Evolutionary conservation across 352 stramenopile species (phyloP).

Genomic region (Phytopythium cucurbitacearum): DNA sequence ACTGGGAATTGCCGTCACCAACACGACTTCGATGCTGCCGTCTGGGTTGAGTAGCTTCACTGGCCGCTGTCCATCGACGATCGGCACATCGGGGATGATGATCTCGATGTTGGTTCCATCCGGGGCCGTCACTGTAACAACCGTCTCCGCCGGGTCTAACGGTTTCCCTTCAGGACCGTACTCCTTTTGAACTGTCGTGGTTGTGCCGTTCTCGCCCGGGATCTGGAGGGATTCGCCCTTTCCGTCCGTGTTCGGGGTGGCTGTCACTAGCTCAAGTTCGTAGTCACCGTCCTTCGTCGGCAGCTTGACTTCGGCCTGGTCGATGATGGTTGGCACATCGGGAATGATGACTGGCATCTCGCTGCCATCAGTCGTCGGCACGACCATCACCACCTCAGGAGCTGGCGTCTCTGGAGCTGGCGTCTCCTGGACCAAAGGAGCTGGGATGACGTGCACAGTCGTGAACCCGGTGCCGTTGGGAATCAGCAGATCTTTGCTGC

Average conservation of each 20-base stretch:
- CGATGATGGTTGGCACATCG: background rate
- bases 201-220: background rate
- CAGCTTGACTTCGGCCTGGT: constrained; percentile 1
- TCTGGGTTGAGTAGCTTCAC: background rate
- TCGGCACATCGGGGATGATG: no score
- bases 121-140: background rate
- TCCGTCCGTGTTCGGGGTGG: constrained; percentile 1
- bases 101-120: background rate
- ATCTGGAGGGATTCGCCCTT: constrained; percentile 7
- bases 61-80: no score
- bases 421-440: background rate
- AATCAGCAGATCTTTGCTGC: background rate
- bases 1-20: no score
- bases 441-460: background rate
- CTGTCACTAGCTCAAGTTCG: constrained; percentile 7
- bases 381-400: background rate
- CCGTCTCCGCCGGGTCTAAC: background rate
- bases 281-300: constrained; percentile 9
- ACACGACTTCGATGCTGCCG: background rate
- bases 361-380: background rate
- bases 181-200: constrained; percentile 2
- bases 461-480: background rate
- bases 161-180: background rate
- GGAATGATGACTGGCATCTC: constrained; percentile 1
- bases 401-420: background rate